Evolutionary conservation across 352 stramenopile species (phyloP).

Genomic region (Phytopythium ostracodes): DNA sequence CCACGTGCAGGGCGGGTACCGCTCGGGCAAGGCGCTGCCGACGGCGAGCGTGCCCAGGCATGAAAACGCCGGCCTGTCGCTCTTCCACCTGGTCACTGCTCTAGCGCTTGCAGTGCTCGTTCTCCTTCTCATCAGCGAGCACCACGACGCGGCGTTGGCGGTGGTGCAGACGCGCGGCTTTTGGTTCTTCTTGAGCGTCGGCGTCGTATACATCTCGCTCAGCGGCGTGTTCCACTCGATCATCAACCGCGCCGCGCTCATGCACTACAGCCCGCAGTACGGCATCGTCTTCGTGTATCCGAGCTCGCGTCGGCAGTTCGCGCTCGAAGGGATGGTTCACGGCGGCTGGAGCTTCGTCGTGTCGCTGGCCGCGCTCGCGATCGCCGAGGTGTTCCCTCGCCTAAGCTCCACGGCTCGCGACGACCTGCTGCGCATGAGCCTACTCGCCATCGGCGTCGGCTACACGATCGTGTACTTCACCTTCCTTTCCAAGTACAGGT

Average conservation of each 20-base stretch:
- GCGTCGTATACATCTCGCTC: constrained; percentile 53
- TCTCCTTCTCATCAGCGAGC: constrained; percentile 29
- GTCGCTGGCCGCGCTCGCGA: constrained; percentile 44
- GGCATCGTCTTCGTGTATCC: constrained; percentile 63
- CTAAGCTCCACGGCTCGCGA: constrained; percentile 30
- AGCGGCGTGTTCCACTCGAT: constrained; percentile 62
- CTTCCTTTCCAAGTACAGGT: constrained; percentile 61
- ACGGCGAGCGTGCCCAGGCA: constrained; percentile 11
- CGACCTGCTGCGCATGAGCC: constrained; percentile 41
- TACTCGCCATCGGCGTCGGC: constrained; percentile 40
- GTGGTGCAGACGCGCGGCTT: constrained; percentile 36
- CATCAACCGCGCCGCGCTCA: constrained; percentile 42
- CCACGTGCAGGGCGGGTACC: constrained; percentile 23
- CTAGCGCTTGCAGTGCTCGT: constrained; percentile 22
- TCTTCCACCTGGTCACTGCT: constrained; percentile 36
- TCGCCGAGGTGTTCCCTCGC: constrained; percentile 37
- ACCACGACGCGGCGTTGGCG: constrained; percentile 28
- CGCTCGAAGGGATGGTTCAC: constrained; percentile 56
- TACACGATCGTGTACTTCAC: constrained; percentile 46
- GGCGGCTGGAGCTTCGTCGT: constrained; percentile 62
- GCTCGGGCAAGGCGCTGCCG: constrained; percentile 14
- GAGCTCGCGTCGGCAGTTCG: constrained; percentile 57
- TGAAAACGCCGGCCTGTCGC: constrained; percentile 11
- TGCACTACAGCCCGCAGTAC: constrained; percentile 49
- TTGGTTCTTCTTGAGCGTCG: constrained; percentile 51